Evolutionary conservation across 176 grass and related monocot genomes (phyloP), one percentile per base, ranked within the genome.

Genomic region (Lolium perenne): DNA sequence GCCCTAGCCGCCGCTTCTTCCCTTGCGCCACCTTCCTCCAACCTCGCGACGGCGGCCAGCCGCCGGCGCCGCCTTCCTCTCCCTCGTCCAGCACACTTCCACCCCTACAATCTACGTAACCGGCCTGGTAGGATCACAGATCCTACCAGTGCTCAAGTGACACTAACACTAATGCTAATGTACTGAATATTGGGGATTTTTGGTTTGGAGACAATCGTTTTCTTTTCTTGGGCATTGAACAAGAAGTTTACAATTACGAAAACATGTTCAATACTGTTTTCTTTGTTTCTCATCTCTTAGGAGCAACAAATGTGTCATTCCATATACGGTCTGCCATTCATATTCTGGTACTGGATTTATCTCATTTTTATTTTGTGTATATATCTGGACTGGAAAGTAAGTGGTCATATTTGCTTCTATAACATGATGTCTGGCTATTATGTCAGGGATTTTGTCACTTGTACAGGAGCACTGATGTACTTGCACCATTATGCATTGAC

Each of bases 361-460:
- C 82, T 54, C 15, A 8, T 56, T 82, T 76, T 55, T 38, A 38
- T 56, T 71, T 56, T 71, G 3, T 83, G 20, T 68, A 38, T 63
- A 55, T 64, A 51, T 38, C 25, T 79, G 32, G 2, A 29, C 21
- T 57, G 2, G 83, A 61, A 78, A 61, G 54, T 73, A 43, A 41
- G 75, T 75, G 38, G 18, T 58, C 68, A 45, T 29, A 68, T 80
- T 70, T 76, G 8, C 60, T n/a, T 76, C 22, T 78, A 20, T 66
- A 55, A 67, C 58, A 32, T 48, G 60, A 15, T 81, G 29, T 77
- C 41, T 82, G 60, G n/a, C 26, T 49, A 64, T 62, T 57, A 22
- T 8, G 2, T 58, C 43, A 55, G 58, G 21, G 16, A 32, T 82
- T 69, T 71, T 63, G 59, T 60, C 83, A 77, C 10, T 46, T 69